A percentile compares a stretch with the other conserved stretches of the same genome.
These are phyloP conservation scores for Keithomyces neogunnii DNA, from an alignment of 2,329 filamentous ascomycete genomes.

Conservation along the genomic window DNA sequence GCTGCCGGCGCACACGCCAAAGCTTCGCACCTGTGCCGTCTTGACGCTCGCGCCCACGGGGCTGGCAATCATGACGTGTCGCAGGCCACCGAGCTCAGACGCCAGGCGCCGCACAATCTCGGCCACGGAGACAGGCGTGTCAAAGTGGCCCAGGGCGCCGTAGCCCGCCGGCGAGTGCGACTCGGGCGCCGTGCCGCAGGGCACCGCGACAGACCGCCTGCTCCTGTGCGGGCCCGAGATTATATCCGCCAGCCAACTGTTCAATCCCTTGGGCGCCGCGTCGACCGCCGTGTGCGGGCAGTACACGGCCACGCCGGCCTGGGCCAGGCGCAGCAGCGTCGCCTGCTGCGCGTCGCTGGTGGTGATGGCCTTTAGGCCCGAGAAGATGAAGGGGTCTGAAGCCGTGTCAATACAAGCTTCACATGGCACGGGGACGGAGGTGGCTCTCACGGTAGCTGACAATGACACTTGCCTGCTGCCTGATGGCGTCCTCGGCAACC, in stretches of 20 bases:
- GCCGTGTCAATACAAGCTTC: not conserved
- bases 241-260: constrained; percentile 89
- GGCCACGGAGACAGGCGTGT: constrained; percentile 26
- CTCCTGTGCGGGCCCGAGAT: constrained; percentile 49
- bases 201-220: constrained; percentile 35
- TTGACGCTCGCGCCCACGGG: constrained; percentile 38
- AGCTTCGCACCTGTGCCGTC: constrained; percentile 46
- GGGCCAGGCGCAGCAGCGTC: constrained; percentile 71
- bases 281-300: constrained; percentile 93
- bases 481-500: constrained; percentile 85
- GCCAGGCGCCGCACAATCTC: constrained; percentile 48
- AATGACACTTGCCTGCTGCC: constrained; percentile 65
- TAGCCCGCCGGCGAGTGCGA: constrained; percentile 43
- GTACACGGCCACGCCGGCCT: constrained; percentile 89
- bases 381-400: constrained; percentile 91
- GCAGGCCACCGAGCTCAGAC: constrained; percentile 57
- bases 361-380: constrained; percentile 81
- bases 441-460: constrained; percentile 68
- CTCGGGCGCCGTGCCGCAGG: constrained; percentile 32
- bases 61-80: constrained; percentile 39
- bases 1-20: constrained; percentile 86
- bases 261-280: constrained; percentile 74
- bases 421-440: not conserved
- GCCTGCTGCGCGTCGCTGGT: constrained; percentile 78
- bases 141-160: constrained; percentile 39